Conservation (phyloP, 208 protist genomes). For the Trichomonas gallinae region DNA sequence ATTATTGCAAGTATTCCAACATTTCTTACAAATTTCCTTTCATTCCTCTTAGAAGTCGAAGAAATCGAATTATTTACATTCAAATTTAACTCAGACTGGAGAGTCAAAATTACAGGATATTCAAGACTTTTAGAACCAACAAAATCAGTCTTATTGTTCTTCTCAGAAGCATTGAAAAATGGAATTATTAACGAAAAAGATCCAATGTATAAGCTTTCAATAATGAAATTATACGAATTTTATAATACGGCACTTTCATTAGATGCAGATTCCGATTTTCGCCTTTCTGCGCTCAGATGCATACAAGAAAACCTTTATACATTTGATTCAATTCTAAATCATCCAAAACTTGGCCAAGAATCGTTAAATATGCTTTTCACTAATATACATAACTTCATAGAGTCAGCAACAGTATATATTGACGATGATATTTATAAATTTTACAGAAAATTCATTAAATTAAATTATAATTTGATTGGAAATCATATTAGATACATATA, state of each 20-base stretch:
- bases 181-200: neutral
- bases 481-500: neutral
- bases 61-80: neutral
- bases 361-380: neutral
- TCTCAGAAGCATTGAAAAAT: neutral
- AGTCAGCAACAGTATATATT: neutral
- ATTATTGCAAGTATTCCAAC: neutral
- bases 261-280: neutral
- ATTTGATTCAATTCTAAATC: neutral
- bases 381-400: neutral
- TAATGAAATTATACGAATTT: neutral
- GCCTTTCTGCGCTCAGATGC: neutral
- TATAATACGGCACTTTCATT: neutral
- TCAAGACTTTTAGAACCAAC: neutral
- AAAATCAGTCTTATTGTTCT: neutral
- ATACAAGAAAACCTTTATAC: neutral
- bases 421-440: neutral
- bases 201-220: neutral
- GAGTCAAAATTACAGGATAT: neutral
- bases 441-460: neutral
- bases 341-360: neutral
- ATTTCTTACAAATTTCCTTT: neutral
- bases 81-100: neutral
- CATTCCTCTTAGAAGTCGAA: neutral
- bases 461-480: neutral